Conservation (phyloP, 352 stramenopile genomes). For the Globisporangium perplexum region DNA sequence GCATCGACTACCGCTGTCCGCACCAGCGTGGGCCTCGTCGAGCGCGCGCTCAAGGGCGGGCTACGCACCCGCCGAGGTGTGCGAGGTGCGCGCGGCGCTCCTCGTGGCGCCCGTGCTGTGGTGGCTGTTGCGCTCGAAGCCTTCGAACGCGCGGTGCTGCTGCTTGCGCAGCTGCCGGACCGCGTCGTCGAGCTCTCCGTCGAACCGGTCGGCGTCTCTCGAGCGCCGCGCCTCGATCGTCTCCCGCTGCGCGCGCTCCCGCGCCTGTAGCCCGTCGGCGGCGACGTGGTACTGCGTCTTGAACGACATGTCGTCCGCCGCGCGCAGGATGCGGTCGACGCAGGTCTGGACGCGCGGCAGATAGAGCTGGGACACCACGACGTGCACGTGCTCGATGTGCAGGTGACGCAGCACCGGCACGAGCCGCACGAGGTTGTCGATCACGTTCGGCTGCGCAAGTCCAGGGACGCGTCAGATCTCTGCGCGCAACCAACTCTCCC, state of each 20-base stretch:
- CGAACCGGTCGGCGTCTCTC: not conserved
- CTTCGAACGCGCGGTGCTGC: not conserved
- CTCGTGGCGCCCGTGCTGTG: not conserved
- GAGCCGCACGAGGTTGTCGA: conserved; percentile 33
- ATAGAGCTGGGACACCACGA: conserved; percentile 34
- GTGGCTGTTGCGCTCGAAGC: not conserved
- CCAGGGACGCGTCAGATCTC: too few species aligned
- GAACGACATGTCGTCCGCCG: conserved; percentile 17
- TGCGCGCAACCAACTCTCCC: too few species aligned
- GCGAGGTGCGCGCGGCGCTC: not conserved
- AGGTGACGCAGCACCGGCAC: conserved; percentile 22
- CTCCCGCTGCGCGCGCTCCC: conserved; percentile 10
- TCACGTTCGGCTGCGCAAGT: conserved; percentile 27
- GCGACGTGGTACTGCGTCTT: conserved; percentile 24
- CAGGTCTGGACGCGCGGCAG: conserved; percentile 22
- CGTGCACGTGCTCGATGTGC: conserved; percentile 23
- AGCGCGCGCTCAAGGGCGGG: too few species aligned
- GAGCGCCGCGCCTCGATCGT: conserved; percentile 6
- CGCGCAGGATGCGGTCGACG: conserved; percentile 23
- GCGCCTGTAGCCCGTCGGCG: conserved; percentile 13
- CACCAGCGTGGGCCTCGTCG: not conserved
- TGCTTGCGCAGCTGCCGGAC: conserved; percentile 3
- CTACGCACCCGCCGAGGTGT: not conserved
- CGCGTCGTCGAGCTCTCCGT: conserved; percentile 15
- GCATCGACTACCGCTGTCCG: too few species aligned